A percentile compares a stretch with the other conserved stretches of the same genome.
Conservation (phyloP, 306 rosid genomes). For the Hippophae rhamnoides region DNA sequence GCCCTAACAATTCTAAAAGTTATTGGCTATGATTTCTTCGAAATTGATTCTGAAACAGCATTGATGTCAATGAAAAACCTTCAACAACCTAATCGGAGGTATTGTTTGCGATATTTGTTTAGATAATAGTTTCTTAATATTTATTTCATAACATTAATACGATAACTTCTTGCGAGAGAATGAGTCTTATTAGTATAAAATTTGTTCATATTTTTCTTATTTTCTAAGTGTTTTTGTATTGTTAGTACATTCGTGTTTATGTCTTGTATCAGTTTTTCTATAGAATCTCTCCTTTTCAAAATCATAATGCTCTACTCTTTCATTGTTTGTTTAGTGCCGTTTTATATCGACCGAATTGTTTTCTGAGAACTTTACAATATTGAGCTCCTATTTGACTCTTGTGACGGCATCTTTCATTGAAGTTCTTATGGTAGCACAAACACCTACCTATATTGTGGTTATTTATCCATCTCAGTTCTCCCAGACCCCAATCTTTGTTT, state of each 20-base stretch:
- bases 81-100: slow-evolving; percentile 97
- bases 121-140: background rate
- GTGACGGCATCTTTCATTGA: background rate
- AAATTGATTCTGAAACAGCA: slow-evolving; percentile 38
- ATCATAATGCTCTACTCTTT: too few species aligned
- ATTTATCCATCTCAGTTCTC: background rate
- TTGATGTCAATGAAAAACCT: slow-evolving; percentile 70
- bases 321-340: too few species aligned
- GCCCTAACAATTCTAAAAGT: slow-evolving; percentile 71
- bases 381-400: slow-evolving; percentile 3
- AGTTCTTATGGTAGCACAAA: background rate
- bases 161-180: too few species aligned
- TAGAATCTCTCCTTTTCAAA: too few species aligned
- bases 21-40: slow-evolving; percentile 55
- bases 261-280: too few species aligned
- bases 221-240: too few species aligned
- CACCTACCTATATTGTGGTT: background rate
- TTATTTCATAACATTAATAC: too few species aligned
- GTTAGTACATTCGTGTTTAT: too few species aligned
- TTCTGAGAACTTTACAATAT: background rate
- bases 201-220: too few species aligned
- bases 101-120: background rate
- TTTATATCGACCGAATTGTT: background rate
- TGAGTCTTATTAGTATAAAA: too few species aligned
- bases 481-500: background rate